Conservation (phyloP, 1,284 basidiomycete species). For the Ceratobasidium sp. region DNA sequence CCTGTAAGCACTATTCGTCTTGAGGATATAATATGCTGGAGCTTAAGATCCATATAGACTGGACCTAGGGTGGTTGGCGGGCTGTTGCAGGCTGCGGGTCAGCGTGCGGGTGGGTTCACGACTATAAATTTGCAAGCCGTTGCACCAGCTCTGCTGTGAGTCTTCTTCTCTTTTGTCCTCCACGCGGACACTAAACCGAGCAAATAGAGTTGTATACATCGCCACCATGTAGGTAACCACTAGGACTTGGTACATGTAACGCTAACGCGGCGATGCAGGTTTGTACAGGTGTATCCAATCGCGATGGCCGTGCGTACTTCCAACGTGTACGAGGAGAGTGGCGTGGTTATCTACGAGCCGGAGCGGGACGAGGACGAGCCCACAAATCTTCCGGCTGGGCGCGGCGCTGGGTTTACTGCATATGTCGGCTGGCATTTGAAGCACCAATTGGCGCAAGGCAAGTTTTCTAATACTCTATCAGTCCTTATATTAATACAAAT, state of each 20-base stretch:
- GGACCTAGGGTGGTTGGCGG: slow-evolving; percentile 74
- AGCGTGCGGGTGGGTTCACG: slow-evolving; percentile 87
- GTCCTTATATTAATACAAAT: slow-evolving; percentile 37
- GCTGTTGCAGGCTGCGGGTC: slow-evolving; percentile 70
- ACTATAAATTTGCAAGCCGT: slow-evolving; percentile 78
- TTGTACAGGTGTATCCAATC: slow-evolving; percentile 54
- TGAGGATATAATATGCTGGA: too few species aligned
- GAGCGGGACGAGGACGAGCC: slow-evolving; percentile 62
- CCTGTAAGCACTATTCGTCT: slow-evolving; percentile 79
- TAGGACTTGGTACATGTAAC: too few species aligned
- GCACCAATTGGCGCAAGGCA: slow-evolving; percentile 69
- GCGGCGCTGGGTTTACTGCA: slow-evolving; percentile 76
- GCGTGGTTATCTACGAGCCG: slow-evolving; percentile 78
- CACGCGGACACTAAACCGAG: too few species aligned
- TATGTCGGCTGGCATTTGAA: slow-evolving; percentile 86
- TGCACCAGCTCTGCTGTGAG: slow-evolving; percentile 87
- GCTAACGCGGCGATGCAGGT: too few species aligned
- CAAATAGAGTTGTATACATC: slow-evolving; percentile 79
- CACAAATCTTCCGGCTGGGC: slow-evolving; percentile 61
- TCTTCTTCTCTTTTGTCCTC: too few species aligned
- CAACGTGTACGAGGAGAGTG: slow-evolving; percentile 96
- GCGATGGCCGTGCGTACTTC: slow-evolving; percentile 86
- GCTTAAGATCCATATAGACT: too few species aligned
- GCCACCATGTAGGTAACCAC: slow-evolving; percentile 94
- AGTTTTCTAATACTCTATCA: slow-evolving; percentile 7